Conservation (phyloP, 108 stramenopile species). For the Cyclotella kingstonii region DNA sequence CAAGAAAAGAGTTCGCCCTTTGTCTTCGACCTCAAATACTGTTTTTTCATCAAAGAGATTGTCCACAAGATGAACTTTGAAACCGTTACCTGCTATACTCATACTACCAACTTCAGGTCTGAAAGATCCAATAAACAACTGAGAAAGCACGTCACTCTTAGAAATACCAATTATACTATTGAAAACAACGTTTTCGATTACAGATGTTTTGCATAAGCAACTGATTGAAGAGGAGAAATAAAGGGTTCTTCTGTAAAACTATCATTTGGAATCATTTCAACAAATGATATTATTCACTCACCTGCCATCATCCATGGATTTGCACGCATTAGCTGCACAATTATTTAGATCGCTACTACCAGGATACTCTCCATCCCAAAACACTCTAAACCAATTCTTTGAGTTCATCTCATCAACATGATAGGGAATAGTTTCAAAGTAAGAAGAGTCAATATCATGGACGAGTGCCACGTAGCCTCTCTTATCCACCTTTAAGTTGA, state of each 20-base stretch:
- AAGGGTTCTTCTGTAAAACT: background rate
- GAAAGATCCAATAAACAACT: slow-evolving; percentile 41
- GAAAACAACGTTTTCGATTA: slow-evolving; percentile 45
- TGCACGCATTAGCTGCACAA: slow-evolving; percentile 34
- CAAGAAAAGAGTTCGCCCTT: slow-evolving; percentile 38
- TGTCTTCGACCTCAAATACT: slow-evolving; percentile 54
- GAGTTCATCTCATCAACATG: slow-evolving; percentile 37
- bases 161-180: background rate
- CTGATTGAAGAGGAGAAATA: slow-evolving; percentile 3
- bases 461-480: slow-evolving; percentile 56
- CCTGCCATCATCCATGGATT: slow-evolving; percentile 18
- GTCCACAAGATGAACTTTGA: slow-evolving; percentile 26
- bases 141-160: slow-evolving; percentile 17
- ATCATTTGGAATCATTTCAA: background rate
- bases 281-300: background rate
- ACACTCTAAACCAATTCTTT: slow-evolving; percentile 43
- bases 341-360: slow-evolving; percentile 30
- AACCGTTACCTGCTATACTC: slow-evolving; percentile 12
- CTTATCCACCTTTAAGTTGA: slow-evolving; percentile 35
- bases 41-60: slow-evolving; percentile 35
- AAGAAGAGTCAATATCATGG: slow-evolving; percentile 28
- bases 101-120: slow-evolving; percentile 21
- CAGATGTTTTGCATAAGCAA: slow-evolving; percentile 51
- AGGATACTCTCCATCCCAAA: slow-evolving; percentile 45
- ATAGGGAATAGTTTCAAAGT: slow-evolving; percentile 23